These are phyloP conservation scores for Diddensiella transvaalensis DNA, from an alignment of 805 yeast genomes.

Conservation along the genomic window DNA sequence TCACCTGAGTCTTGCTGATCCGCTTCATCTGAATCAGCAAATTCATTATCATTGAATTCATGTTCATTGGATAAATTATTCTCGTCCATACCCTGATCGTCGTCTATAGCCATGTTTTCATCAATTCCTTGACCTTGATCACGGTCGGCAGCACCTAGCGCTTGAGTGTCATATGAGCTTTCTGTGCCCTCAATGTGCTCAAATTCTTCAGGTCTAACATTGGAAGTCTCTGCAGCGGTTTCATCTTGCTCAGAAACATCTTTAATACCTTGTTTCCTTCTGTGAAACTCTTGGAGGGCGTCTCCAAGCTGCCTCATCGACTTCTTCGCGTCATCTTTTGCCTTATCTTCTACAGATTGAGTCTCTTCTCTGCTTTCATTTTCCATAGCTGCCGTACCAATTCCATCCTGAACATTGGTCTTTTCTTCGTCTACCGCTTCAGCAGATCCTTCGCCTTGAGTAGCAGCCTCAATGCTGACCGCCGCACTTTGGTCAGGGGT, in stretches of 20 bases:
- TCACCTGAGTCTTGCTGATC: background rate
- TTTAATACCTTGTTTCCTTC: constrained; percentile 81
- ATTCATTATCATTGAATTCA: constrained; percentile 19
- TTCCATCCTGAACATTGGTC: constrained; percentile 48
- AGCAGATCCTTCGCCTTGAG: constrained; percentile 52
- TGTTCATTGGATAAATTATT: constrained; percentile 22
- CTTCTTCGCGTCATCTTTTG: constrained; percentile 39
- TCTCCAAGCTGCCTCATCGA: constrained; percentile 88
- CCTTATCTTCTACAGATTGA: constrained; percentile 51
- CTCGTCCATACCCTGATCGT: constrained; percentile 17
- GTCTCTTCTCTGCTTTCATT: constrained; percentile 49
- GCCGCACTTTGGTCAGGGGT: constrained; percentile 31
- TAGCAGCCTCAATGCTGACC: constrained; percentile 36
- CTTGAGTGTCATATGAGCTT: constrained; percentile 79
- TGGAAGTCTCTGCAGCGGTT: constrained; percentile 29
- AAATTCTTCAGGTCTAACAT: constrained; percentile 76
- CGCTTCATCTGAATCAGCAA: constrained; percentile 19
- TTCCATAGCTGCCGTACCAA: constrained; percentile 49
- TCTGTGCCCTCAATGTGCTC: constrained; percentile 48
- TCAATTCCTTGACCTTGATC: constrained; percentile 74
- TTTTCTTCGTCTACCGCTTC: constrained; percentile 78
- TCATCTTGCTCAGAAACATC: constrained; percentile 55
- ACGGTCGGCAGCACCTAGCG: constrained; percentile 81
- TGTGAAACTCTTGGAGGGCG: constrained; percentile 84
- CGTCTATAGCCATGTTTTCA: constrained; percentile 36